These are phyloP conservation scores for Colletotrichum siamense DNA, from an alignment of 2,329 filamentous ascomycete species.

Conservation along the genomic window DNA sequence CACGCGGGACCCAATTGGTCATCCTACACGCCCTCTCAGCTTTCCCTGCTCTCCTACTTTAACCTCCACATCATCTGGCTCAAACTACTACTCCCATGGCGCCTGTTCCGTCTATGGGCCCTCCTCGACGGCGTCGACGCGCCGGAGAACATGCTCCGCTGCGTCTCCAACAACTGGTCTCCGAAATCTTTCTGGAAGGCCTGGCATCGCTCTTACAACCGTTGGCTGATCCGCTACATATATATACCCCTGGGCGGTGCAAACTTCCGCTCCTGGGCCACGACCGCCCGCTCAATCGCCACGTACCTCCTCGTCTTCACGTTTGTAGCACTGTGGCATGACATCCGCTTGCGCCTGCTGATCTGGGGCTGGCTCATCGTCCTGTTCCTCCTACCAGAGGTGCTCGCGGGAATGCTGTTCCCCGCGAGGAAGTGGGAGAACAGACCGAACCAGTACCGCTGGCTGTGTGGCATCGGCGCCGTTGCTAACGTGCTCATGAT, in stretches of 20 bases:
- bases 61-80: constrained; percentile 98
- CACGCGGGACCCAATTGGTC: constrained; percentile 81
- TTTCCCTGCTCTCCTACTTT: constrained; percentile 91
- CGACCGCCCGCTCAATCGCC: constrained; percentile 63
- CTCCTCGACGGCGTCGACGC: constrained; percentile 91
- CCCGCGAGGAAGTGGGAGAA: constrained; percentile 74
- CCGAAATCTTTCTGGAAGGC: constrained; percentile 91
- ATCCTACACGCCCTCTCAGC: constrained; percentile 83
- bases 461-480: constrained; percentile 80
- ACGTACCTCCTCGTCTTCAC: constrained; percentile 91
- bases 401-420: constrained; percentile 74
- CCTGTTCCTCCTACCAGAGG: constrained; percentile 90
- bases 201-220: constrained; percentile 96
- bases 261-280: constrained; percentile 49
- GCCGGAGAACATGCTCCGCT: constrained; percentile 97
- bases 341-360: constrained; percentile 87
- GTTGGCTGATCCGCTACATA: constrained; percentile 92
- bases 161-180: constrained; percentile 93
- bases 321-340: constrained; percentile 97
- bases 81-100: constrained; percentile 94
- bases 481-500: constrained; percentile 91
- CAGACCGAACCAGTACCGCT: constrained; percentile 74
- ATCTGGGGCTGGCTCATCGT: constrained; percentile 98
- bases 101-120: constrained; percentile 98
- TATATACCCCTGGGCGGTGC: constrained; percentile 89